These are phyloP conservation scores for Trichosporon asahii DNA, from an alignment of 1,284 basidiomycete genomes.

Conservation along the genomic window DNA sequence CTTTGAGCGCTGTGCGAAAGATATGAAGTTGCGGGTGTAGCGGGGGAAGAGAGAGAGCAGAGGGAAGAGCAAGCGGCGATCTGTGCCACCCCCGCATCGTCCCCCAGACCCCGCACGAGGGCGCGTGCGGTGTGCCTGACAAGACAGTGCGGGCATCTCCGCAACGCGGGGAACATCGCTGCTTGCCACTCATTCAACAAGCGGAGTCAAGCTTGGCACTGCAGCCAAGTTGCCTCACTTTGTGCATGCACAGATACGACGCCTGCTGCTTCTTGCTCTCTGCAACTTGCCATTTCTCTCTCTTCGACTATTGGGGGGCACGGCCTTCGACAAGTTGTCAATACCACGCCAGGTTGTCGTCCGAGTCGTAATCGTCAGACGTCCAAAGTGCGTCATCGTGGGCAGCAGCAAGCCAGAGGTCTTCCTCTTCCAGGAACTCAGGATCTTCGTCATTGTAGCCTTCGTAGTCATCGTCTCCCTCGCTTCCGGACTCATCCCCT, in stretches of 20 bases:
- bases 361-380: too few relatives aligned
- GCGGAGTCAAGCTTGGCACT: too few relatives aligned
- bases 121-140: not conserved
- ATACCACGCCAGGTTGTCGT: too few relatives aligned
- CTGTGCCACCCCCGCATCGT: not conserved
- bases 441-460: not conserved
- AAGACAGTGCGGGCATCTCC: not conserved
- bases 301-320: too few relatives aligned
- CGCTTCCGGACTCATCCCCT: not conserved
- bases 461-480: not conserved
- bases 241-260: too few relatives aligned
- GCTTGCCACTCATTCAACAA: not conserved
- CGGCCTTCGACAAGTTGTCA: too few relatives aligned
- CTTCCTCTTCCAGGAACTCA: too few relatives aligned
- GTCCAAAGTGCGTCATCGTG: too few relatives aligned
- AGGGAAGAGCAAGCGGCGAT: not conserved
- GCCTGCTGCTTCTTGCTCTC: too few relatives aligned
- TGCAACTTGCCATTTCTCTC: too few relatives aligned
- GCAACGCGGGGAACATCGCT: not conserved
- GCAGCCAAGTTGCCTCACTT: too few relatives aligned
- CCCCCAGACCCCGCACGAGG: not conserved
- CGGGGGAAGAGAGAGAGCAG: not conserved
- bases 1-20: not conserved
- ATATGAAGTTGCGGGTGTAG: not conserved
- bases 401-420: too few relatives aligned